phyloP scores from a whole-genome alignment of 2,329 filamentous ascomycete species.

The Berkeleyomyces rouxiae region DNA sequence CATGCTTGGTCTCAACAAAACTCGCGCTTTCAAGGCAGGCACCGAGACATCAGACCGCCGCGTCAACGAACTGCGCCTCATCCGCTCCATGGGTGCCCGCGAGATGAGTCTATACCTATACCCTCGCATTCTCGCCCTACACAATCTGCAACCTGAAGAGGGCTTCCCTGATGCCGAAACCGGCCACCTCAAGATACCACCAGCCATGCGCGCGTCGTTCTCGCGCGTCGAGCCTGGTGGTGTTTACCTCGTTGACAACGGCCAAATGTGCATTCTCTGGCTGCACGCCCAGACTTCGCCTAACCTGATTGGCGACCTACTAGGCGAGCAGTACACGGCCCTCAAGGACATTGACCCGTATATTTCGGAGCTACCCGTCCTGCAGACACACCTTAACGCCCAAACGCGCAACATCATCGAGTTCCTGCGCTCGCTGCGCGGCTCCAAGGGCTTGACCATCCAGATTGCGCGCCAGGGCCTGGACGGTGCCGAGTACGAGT shows the following conservation, averaged over 20 bases:
- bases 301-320: constrained; percentile 77
- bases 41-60: constrained; percentile 80
- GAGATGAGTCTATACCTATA: constrained; percentile 90
- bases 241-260: constrained; percentile 88
- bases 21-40: constrained; percentile 81
- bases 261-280: constrained; percentile 83
- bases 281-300: constrained; percentile 83
- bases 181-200: constrained; percentile 73
- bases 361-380: constrained; percentile 58
- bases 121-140: constrained; percentile 78
- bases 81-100: constrained; percentile 70
- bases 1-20: constrained; percentile 77
- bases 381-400: constrained; percentile 84
- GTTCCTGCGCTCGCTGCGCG: constrained; percentile 63
- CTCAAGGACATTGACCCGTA: constrained; percentile 71
- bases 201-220: constrained; percentile 66
- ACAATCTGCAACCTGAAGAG: constrained; percentile 74
- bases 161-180: constrained; percentile 80
- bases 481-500: constrained; percentile 92
- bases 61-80: constrained; percentile 78
- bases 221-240: constrained; percentile 80
- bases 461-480: constrained; percentile 85
- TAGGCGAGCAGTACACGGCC: constrained; percentile 50
- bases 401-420: constrained; percentile 89
- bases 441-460: constrained; percentile 73